Evolutionary conservation across 805 yeast species (phyloP).

Genomic region (Hanseniaspora valbyensis): DNA sequence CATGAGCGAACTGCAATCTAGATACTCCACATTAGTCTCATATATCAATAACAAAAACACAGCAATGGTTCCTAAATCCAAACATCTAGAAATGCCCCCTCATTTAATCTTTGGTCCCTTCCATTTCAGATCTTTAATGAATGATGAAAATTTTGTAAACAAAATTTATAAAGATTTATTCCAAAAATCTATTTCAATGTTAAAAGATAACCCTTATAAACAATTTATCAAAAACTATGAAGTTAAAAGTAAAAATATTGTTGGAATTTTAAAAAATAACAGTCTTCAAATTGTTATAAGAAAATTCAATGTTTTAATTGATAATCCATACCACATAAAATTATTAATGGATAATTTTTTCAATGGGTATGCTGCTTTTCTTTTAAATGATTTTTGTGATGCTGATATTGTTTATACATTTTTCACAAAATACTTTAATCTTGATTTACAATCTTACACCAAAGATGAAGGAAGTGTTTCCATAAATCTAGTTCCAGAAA

Average conservation of each 20-base stretch:
- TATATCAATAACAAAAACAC: neutral
- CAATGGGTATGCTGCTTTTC: neutral
- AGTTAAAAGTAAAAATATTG: neutral
- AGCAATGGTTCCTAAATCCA: neutral
- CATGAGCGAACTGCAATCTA: neutral
- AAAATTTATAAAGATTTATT: neutral
- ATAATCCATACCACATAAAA: neutral
- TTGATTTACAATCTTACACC: neutral
- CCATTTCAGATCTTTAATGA: conserved; percentile 4
- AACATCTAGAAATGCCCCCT: neutral
- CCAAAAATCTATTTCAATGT: neutral
- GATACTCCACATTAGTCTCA: neutral
- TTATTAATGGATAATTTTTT: neutral
- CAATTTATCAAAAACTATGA: neutral
- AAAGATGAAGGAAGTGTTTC: neutral
- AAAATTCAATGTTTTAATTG: neutral
- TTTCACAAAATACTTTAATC: neutral
- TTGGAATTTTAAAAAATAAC: neutral
- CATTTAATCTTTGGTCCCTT: neutral
- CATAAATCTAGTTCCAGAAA: neutral
- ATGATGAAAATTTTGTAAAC: neutral
- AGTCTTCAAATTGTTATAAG: neutral
- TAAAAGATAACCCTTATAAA: neutral
- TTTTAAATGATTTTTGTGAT: neutral
- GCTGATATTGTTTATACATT: neutral